Conservation (phyloP, 148 eudicot genomes). For the Nepenthes mirabilis region DNA sequence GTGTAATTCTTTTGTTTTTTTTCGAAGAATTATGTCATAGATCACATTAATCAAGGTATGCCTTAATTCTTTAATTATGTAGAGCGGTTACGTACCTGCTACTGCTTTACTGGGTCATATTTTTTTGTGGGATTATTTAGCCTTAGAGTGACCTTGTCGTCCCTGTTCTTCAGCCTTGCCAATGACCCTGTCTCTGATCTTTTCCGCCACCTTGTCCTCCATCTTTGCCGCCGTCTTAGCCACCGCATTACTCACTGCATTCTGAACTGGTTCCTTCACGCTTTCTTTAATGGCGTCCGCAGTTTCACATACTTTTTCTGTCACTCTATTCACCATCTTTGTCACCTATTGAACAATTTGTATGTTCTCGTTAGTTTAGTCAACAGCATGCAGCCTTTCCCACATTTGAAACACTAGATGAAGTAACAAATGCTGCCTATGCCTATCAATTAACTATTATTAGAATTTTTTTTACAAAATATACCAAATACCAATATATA, state of each 20-base stretch:
- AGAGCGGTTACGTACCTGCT: too few relatives aligned
- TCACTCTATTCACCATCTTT: conserved; percentile 9
- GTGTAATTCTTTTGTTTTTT: too few relatives aligned
- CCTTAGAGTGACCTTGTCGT: neutral
- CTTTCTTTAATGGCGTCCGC: conserved; percentile 8
- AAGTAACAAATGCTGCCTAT: neutral
- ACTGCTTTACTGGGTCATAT: too few relatives aligned
- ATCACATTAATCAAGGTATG: too few relatives aligned
- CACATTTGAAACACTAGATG: too few relatives aligned
- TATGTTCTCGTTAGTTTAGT: neutral
- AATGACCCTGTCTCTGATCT: conserved; percentile 18
- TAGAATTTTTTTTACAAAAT: too few relatives aligned
- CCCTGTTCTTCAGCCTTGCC: neutral
- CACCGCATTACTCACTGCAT: conserved; percentile 13
- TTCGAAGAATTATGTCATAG: too few relatives aligned
- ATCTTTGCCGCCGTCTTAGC: conserved; percentile 12
- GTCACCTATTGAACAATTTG: conserved; percentile 4
- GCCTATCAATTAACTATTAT: neutral
- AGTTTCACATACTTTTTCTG: conserved; percentile 12
- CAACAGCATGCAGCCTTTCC: too few relatives aligned
- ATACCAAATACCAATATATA: too few relatives aligned
- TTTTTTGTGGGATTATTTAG: too few relatives aligned
- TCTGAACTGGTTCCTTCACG: conserved; percentile 19
- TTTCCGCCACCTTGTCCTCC: conserved; percentile 24
- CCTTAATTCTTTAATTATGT: too few relatives aligned